Percentiles rank a stretch among this genome's conserved stretches.
Conservation (phyloP, 805 yeast species). For the Starmerella sp. region DNA sequence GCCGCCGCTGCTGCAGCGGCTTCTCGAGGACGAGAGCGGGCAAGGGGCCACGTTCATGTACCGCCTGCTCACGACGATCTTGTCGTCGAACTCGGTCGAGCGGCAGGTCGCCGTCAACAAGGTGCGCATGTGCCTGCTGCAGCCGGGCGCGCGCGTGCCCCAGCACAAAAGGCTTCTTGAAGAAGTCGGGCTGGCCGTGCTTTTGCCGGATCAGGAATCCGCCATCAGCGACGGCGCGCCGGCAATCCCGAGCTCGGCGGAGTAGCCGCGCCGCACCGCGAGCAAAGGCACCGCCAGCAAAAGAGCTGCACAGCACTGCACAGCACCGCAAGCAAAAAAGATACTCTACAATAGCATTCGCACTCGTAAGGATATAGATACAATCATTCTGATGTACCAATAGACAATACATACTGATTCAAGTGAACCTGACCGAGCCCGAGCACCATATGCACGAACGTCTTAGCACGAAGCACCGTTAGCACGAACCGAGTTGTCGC, state of each 20-base stretch:
- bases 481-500: too few relatives aligned
- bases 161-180: conserved; percentile 80
- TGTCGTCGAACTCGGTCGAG: conserved; percentile 40
- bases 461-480: too few relatives aligned
- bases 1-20: conserved; percentile 41
- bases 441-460: too few relatives aligned
- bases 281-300: neutral
- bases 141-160: conserved; percentile 39
- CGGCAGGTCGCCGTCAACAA: conserved; percentile 50
- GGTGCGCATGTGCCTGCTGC: conserved; percentile 52
- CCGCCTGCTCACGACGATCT: conserved; percentile 66
- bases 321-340: neutral
- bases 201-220: conserved; percentile 4
- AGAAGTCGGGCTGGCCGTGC: conserved; percentile 59
- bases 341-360: neutral
- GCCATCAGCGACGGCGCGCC: neutral
- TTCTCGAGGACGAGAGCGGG: conserved; percentile 48
- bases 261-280: neutral
- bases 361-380: neutral
- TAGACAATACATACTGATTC: neutral
- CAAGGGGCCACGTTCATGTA: conserved; percentile 70
- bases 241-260: neutral
- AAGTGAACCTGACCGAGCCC: too few relatives aligned
- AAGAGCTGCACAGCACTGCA: too few relatives aligned
- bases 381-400: neutral